Evolutionary conservation across 2,329 filamentous ascomycete genomes (phyloP).

Genomic region (Sporothrix curviconia): DNA sequence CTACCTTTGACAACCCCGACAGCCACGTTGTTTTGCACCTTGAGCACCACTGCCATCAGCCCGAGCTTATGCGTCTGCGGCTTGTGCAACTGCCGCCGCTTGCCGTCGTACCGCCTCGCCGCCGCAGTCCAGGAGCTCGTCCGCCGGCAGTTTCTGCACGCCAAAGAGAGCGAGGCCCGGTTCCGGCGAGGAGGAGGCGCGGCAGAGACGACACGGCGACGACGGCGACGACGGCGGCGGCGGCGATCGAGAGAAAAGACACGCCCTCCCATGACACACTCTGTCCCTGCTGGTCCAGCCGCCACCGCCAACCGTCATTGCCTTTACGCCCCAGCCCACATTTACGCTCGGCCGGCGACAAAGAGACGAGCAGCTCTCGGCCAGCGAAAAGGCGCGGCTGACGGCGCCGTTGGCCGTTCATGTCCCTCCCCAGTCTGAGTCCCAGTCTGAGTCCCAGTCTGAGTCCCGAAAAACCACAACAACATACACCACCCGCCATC

Average conservation of each 20-base stretch:
- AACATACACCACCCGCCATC: conserved; percentile 50
- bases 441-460: too few relatives aligned
- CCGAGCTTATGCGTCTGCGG: conserved; percentile 32
- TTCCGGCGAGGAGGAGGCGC: not conserved
- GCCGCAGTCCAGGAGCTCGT: conserved; percentile 33
- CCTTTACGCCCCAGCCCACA: conserved; percentile 74
- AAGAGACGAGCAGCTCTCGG: conserved; percentile 36
- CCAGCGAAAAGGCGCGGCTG: conserved; percentile 40
- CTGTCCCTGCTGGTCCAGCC: conserved; percentile 24
- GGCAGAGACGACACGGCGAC: too few relatives aligned
- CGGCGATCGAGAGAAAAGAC: too few relatives aligned
- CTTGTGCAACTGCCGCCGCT: conserved; percentile 33
- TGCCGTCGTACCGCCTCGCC: conserved; percentile 32
- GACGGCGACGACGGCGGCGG: not conserved
- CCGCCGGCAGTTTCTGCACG: conserved; percentile 47
- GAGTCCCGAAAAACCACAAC: conserved; percentile 7
- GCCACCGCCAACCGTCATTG: conserved; percentile 66
- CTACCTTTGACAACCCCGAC: too few relatives aligned
- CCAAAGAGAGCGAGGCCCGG: conserved; percentile 38
- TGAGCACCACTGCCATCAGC: not conserved
- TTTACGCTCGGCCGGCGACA: conserved; percentile 90
- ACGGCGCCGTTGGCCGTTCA: conserved; percentile 35
- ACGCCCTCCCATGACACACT: not conserved
- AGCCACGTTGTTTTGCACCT: too few relatives aligned
- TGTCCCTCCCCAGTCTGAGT: conserved; percentile 17